Conservation (phyloP, 140 eudicot genomes). For the Bidens hawaiensis region DNA sequence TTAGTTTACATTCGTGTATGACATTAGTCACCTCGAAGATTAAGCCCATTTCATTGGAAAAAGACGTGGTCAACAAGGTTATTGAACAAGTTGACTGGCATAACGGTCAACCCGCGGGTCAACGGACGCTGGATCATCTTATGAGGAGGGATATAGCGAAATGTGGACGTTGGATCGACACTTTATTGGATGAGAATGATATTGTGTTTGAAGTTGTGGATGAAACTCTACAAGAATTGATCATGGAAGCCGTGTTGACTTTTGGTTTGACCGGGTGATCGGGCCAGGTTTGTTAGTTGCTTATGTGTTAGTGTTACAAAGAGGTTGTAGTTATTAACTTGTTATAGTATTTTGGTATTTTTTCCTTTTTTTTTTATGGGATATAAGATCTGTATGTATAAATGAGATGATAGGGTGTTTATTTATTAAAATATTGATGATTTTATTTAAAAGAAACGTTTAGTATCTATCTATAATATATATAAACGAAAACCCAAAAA, state of each 20-base stretch:
- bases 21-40: slow-evolving; percentile 22
- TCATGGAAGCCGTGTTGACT: slow-evolving; percentile 31
- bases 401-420: slow-evolving; percentile 20
- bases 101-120: slow-evolving; percentile 29
- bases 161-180: slow-evolving; percentile 46
- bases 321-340: slow-evolving; percentile 18
- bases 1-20: slow-evolving; percentile 24
- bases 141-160: slow-evolving; percentile 35
- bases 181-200: slow-evolving; percentile 34
- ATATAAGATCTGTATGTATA: slow-evolving; percentile 22
- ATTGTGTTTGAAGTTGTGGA: slow-evolving; percentile 53
- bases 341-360: slow-evolving; percentile 8
- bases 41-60: slow-evolving; percentile 26
- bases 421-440: no score
- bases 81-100: slow-evolving; percentile 46
- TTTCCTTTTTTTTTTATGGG: slow-evolving; percentile 26
- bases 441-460: not conserved
- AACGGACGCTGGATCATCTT: slow-evolving; percentile 49
- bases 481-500: no score
- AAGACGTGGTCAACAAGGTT: slow-evolving; percentile 41
- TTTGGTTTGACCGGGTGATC: slow-evolving; percentile 12
- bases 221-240: slow-evolving; percentile 36
- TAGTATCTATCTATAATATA: no score
- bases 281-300: slow-evolving; percentile 1
- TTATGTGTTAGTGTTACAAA: slow-evolving; percentile 18